Evolutionary conservation across 371 early-diverging fungal species (phyloP).

Genomic region (Basidiobolus meristosporus): DNA sequence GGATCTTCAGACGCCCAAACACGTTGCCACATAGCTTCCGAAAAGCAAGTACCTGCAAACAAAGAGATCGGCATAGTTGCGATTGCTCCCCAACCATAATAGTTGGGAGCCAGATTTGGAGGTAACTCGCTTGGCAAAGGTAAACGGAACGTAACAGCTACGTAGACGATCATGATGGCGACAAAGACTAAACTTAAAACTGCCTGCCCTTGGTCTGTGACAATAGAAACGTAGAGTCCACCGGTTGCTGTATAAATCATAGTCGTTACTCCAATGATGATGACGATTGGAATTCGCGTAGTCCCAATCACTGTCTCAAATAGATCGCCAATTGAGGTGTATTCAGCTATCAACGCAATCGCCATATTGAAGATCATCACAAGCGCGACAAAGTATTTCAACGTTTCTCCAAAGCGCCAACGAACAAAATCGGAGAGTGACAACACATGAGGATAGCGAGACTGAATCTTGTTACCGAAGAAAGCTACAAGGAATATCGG

Average conservation of each 20-base stretch:
- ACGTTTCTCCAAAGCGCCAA: conserved; percentile 20
- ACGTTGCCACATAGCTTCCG: conserved; percentile 35
- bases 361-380: conserved; percentile 26
- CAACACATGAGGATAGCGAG: conserved; percentile 16
- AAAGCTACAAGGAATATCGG: conserved; percentile 26
- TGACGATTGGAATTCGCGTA: conserved; percentile 17
- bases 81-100: conserved; percentile 20
- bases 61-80: conserved; percentile 25
- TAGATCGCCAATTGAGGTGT: conserved; percentile 26
- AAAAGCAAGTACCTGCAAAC: conserved; percentile 24
- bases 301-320: conserved; percentile 19
- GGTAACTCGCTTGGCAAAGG: conserved; percentile 11
- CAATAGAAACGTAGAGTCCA: conserved; percentile 29
- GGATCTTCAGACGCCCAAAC: conserved; percentile 33
- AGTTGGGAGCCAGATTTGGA: conserved; percentile 15
- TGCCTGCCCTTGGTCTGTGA: conserved; percentile 33
- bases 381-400: conserved; percentile 15
- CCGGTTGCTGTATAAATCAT: conserved; percentile 30
- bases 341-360: conserved; percentile 20
- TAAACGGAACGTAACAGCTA: conserved; percentile 25
- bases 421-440: conserved; percentile 21
- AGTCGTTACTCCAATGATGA: conserved; percentile 25
- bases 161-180: conserved; percentile 15
- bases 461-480: conserved; percentile 19
- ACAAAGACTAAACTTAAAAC: conserved; percentile 17